phyloP scores from a whole-genome alignment of 106 monocot genomes.

The Ottelia alismoides region DNA sequence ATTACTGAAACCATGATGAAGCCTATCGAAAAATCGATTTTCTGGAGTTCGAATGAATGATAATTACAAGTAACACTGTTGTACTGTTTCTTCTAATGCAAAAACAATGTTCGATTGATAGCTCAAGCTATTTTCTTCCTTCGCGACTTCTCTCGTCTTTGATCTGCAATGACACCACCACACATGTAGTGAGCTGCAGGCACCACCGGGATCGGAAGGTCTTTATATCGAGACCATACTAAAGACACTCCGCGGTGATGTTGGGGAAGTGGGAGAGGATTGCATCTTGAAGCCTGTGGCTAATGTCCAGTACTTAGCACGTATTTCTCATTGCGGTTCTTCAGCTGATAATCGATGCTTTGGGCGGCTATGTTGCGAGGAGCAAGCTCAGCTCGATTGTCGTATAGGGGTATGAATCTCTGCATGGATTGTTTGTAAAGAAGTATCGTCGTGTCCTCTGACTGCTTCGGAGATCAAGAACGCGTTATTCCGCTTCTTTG shows the following conservation, averaged over 20 bases:
- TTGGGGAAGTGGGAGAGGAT: constrained; percentile 92
- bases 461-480: constrained; percentile 97
- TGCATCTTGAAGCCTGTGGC: constrained; percentile 49
- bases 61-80: no score
- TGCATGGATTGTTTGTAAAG: constrained; percentile 87
- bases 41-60: no score
- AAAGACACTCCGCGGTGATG: constrained; percentile 77
- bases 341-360: constrained; percentile 97
- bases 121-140: no score
- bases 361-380: constrained; percentile 76
- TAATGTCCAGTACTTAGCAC: constrained; percentile 85
- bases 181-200: constrained; percentile 99
- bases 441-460: constrained; percentile 87
- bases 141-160: no score
- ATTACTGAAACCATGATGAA: no score
- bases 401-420: constrained; percentile 85
- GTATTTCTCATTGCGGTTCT: constrained; percentile 67
- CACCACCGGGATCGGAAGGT: constrained; percentile 52
- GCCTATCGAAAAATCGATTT: no score
- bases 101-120: no score
- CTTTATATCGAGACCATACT: constrained; percentile 68
- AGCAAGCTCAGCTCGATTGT: constrained; percentile 73
- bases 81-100: no score
- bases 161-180: no score
- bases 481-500: constrained; percentile 55